Evolutionary conservation across 2,329 filamentous ascomycete genomes (phyloP).

Genomic region (Akanthomyces muscarius): DNA sequence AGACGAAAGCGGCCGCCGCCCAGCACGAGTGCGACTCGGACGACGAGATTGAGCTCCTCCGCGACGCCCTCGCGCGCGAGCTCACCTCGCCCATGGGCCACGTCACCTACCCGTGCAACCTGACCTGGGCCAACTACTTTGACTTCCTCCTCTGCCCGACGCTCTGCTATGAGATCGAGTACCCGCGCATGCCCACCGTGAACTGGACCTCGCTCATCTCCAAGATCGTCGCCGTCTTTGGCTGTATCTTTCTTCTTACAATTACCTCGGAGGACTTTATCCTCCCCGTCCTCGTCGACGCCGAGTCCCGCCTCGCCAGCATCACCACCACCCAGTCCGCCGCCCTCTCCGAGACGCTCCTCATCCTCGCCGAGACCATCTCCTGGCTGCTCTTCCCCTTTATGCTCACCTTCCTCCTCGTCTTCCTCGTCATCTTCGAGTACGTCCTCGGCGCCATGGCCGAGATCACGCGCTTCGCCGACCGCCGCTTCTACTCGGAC

Average conservation of each 20-base stretch:
- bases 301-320: constrained; percentile 49
- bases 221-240: constrained; percentile 87
- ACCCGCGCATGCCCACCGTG: constrained; percentile 72
- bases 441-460: constrained; percentile 93
- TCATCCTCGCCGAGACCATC: constrained; percentile 86
- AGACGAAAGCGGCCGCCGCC: constrained; percentile 16
- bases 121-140: constrained; percentile 74
- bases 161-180: constrained; percentile 95
- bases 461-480: constrained; percentile 88
- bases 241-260: constrained; percentile 92
- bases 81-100: constrained; percentile 86
- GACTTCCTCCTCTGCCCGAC: constrained; percentile 93
- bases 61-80: constrained; percentile 84
- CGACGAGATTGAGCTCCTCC: constrained; percentile 62
- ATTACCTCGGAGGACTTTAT: constrained; percentile 94
- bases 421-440: constrained; percentile 98
- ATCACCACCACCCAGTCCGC: constrained; percentile 26
- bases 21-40: constrained; percentile 28
- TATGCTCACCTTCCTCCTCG: constrained; percentile 90
- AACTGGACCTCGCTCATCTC: constrained; percentile 77
- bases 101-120: constrained; percentile 84
- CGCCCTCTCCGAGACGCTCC: constrained; percentile 59
- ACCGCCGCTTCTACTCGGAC: constrained; percentile 85
- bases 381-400: constrained; percentile 93
- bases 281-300: constrained; percentile 78